These are phyloP conservation scores for Tubosaeta brunneosetosa DNA, from an alignment of 768 basidiomycete species.

Conservation along the genomic window DNA sequence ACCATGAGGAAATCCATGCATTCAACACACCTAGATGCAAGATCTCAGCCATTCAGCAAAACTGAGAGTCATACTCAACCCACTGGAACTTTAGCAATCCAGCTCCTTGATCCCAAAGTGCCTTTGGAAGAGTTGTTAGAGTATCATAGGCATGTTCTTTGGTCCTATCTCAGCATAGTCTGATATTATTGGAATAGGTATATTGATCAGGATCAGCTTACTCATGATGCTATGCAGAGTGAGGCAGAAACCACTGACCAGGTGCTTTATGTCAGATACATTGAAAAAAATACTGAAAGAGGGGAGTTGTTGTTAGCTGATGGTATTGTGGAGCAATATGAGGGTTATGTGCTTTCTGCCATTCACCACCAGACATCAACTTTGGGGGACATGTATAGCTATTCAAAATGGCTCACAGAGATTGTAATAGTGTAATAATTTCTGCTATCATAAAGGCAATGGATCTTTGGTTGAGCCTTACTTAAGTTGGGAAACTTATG, in stretches of 20 bases:
- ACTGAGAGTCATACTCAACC: conserved; percentile 34
- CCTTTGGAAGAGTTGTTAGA: conserved; percentile 61
- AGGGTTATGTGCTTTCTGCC: conserved; percentile 16
- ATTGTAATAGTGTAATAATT: not conserved
- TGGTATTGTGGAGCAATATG: conserved; percentile 18
- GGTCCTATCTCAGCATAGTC: not conserved
- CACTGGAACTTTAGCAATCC: conserved; percentile 54
- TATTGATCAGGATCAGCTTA: conserved; percentile 67
- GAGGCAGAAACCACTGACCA: conserved; percentile 55
- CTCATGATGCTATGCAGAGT: conserved; percentile 53
- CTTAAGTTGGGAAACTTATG: no score
- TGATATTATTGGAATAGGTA: conserved; percentile 41
- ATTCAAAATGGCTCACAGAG: conserved; percentile 21
- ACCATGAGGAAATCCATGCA: conserved; percentile 37
- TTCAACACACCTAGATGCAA: conserved; percentile 24
- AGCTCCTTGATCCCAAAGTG: conserved; percentile 59
- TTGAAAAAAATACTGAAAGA: conserved; percentile 37
- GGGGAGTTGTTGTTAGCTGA: conserved; percentile 9
- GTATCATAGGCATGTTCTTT: conserved; percentile 57
- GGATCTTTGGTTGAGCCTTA: no score
- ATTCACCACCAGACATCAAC: conserved; percentile 1
- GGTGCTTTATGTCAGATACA: conserved; percentile 49
- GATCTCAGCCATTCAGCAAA: conserved; percentile 24
- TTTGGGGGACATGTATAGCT: conserved; percentile 10
- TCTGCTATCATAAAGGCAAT: no score